phyloP scores from a whole-genome alignment of 177 flowering plant species.

The Vitis hybrid region DNA sequence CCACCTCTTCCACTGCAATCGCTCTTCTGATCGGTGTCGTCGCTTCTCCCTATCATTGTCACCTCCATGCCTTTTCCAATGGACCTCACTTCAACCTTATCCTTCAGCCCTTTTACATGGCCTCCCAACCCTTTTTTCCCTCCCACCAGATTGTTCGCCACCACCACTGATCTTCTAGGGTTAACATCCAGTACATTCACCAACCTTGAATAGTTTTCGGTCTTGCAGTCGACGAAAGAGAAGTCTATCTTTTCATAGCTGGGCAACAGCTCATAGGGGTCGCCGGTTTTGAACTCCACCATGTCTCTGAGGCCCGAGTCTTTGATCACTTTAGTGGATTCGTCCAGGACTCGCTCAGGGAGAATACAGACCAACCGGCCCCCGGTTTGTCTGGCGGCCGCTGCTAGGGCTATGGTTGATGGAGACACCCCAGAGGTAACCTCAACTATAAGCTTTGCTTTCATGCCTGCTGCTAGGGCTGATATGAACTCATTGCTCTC shows the following conservation, averaged over 20 bases:
- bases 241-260: conserved; percentile 51
- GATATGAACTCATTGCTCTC: conserved; percentile 60
- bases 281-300: conserved; percentile 61
- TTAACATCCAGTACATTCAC: conserved; percentile 48
- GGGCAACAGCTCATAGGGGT: conserved; percentile 42
- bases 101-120: conserved; percentile 26
- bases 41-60: conserved; percentile 40
- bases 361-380: conserved; percentile 65
- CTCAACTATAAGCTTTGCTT: conserved; percentile 55
- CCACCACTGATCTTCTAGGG: conserved; percentile 46
- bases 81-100: conserved; percentile 35
- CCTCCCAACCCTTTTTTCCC: conserved; percentile 45
- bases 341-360: conserved; percentile 35
- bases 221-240: conserved; percentile 53
- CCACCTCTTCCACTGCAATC: conserved; percentile 1
- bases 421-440: conserved; percentile 43
- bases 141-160: conserved; percentile 49
- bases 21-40: conserved; percentile 5
- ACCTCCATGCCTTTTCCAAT: conserved; percentile 71
- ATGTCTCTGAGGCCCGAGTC: conserved; percentile 49
- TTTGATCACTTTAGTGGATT: conserved; percentile 33
- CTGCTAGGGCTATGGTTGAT: conserved; percentile 61
- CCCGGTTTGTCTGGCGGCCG: conserved; percentile 67
- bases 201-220: conserved; percentile 29
- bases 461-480: conserved; percentile 67